phyloP scores from a whole-genome alignment of 257 asterid species.

The Rubia yunnanensis region DNA sequence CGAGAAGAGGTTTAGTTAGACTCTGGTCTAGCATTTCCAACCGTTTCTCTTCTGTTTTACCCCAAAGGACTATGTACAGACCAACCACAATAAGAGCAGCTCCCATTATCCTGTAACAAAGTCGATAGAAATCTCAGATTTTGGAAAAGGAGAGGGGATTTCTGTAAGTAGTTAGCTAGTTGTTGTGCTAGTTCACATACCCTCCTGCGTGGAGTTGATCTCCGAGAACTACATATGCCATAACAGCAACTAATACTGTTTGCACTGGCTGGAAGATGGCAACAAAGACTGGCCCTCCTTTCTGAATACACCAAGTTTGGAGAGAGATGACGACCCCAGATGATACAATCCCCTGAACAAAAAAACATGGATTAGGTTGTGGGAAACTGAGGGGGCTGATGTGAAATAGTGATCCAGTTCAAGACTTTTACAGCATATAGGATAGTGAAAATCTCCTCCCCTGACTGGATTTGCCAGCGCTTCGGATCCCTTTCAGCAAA shows the following conservation, averaged over 20 bases:
- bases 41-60: constrained; percentile 57
- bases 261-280: constrained; percentile 91
- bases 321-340: constrained; percentile 73
- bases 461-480: constrained; percentile 59
- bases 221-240: constrained; percentile 69
- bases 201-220: constrained; percentile 72
- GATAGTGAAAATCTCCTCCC: constrained; percentile 62
- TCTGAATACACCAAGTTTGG: constrained; percentile 89
- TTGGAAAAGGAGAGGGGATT: neutral
- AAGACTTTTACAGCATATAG: constrained; percentile 59
- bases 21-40: constrained; percentile 33
- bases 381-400: neutral
- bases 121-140: constrained; percentile 3
- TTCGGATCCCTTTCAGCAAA: constrained; percentile 58
- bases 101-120: constrained; percentile 55
- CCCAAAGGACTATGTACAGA: constrained; percentile 74
- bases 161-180: neutral
- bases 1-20: constrained; percentile 51
- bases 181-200: constrained; percentile 26
- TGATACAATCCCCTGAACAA: constrained; percentile 68
- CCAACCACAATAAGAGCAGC: constrained; percentile 63
- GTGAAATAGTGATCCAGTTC: constrained; percentile 9
- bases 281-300: constrained; percentile 84
- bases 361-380: neutral
- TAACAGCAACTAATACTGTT: constrained; percentile 69